A percentile compares a stretch with the other conserved stretches of the same genome.
Conservation (phyloP, 2,329 filamentous ascomycete species). For the Cytospora piceicola region DNA sequence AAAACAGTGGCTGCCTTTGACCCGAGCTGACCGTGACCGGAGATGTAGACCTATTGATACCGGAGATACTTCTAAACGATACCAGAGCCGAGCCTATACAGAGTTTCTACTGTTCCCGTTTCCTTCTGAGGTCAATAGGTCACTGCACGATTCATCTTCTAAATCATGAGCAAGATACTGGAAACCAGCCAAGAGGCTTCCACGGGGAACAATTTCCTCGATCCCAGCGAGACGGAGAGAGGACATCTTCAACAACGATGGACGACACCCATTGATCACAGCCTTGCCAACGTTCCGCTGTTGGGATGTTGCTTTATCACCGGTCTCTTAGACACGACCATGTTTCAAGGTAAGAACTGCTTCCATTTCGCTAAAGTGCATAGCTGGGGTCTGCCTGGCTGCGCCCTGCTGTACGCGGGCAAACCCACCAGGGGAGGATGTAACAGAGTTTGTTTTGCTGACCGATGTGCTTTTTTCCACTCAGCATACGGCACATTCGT, state of each 20-base stretch:
- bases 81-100: not conserved
- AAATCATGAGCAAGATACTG: not conserved
- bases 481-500: conserved; percentile 48
- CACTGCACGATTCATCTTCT: not conserved
- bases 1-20: not conserved
- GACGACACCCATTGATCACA: conserved; percentile 19
- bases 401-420: not conserved
- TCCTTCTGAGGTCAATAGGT: not conserved
- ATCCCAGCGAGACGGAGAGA: not conserved
- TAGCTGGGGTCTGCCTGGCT: not conserved
- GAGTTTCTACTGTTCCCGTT: not conserved
- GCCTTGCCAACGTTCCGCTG: conserved; percentile 29
- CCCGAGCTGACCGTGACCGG: not conserved
- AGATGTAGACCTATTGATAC: not conserved
- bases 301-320: conserved; percentile 32
- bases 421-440: too few relatives aligned
- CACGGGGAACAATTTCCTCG: not conserved
- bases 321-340: conserved; percentile 32
- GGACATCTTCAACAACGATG: not conserved
- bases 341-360: conserved; percentile 32
- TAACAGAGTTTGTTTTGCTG: too few relatives aligned
- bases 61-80: not conserved
- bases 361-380: not conserved
- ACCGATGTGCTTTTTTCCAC: not conserved
- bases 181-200: not conserved